phyloP scores from a whole-genome alignment of 352 stramenopile genomes.

The Pythium pyrilobum region DNA sequence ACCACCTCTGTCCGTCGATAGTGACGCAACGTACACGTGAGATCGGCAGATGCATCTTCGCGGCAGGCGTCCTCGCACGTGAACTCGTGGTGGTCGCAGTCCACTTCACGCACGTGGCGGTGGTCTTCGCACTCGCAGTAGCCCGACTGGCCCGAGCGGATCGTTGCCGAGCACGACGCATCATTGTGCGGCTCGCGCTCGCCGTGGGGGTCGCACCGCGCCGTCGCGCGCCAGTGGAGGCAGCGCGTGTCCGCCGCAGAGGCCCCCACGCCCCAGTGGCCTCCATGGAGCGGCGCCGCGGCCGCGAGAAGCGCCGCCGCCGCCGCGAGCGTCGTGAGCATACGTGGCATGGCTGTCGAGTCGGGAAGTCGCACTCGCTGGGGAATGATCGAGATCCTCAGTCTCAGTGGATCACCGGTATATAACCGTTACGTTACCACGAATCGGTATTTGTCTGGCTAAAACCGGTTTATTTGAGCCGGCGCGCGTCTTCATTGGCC shows the following conservation, averaged over 20 bases:
- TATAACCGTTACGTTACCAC: no score
- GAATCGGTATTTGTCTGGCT: no score
- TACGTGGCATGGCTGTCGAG: conserved; percentile 15
- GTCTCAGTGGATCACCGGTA: conserved; percentile 7
- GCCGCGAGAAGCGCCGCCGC: conserved; percentile 4
- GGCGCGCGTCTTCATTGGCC: no score
- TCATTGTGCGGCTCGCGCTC: conserved; percentile 60
- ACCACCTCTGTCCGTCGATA: not conserved
- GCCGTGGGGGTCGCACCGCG: conserved; percentile 63
- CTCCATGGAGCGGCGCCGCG: not conserved
- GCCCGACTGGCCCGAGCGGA: conserved; percentile 45
- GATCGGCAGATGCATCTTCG: conserved; percentile 62
- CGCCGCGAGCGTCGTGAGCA: conserved; percentile 10
- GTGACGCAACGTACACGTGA: conserved; percentile 73
- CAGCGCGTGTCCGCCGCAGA: conserved; percentile 25
- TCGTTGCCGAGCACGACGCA: conserved; percentile 41
- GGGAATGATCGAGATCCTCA: conserved; percentile 11
- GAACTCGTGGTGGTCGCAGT: conserved; percentile 75
- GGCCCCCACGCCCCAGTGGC: not conserved
- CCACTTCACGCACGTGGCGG: conserved; percentile 70
- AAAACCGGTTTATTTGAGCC: no score
- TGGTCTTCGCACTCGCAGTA: conserved; percentile 79
- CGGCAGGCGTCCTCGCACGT: conserved; percentile 65
- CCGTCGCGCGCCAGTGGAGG: conserved; percentile 67
- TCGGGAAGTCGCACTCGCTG: not conserved